phyloP scores from a whole-genome alignment of 768 basidiomycete species.

The Tricholomella constricta region DNA sequence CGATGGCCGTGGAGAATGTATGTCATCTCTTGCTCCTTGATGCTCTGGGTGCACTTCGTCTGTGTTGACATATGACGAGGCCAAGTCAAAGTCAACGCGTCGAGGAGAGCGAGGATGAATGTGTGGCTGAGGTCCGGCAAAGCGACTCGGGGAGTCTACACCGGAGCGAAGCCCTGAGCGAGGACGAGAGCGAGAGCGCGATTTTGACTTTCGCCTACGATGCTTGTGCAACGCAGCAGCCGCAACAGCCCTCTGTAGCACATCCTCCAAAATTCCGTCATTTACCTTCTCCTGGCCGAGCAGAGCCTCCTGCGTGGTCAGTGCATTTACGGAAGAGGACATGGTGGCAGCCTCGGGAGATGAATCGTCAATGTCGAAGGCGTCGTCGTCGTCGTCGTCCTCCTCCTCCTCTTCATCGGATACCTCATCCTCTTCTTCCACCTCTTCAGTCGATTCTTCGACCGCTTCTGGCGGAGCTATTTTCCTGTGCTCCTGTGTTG shows the following conservation, averaged over 20 bases:
- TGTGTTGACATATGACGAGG: slow-evolving; percentile 17
- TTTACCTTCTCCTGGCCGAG: slow-evolving; percentile 29
- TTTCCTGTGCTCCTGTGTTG: slow-evolving; percentile 14
- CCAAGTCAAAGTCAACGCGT: slow-evolving; percentile 52
- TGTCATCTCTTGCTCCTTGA: slow-evolving; percentile 35
- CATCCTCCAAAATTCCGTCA: slow-evolving; percentile 27
- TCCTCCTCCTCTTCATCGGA: slow-evolving; percentile 53
- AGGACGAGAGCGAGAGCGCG: slow-evolving; percentile 47
- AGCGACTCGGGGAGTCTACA: slow-evolving; percentile 65
- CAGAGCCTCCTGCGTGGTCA: slow-evolving; percentile 14
- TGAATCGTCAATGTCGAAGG: slow-evolving; percentile 94
- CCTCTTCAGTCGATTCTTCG: slow-evolving; percentile 18
- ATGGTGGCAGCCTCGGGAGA: slow-evolving; percentile 49
- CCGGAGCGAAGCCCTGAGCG: slow-evolving; percentile 52
- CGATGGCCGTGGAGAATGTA: slow-evolving; percentile 28
- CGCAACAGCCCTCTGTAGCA: slow-evolving; percentile 29
- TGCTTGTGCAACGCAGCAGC: slow-evolving; percentile 34
- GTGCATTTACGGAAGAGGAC: slow-evolving; percentile 7
- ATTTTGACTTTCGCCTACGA: slow-evolving; percentile 39
- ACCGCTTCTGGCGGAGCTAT: slow-evolving; percentile 15
- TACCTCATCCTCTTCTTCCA: slow-evolving; percentile 51
- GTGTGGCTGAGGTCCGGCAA: slow-evolving; percentile 51
- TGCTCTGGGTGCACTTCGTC: slow-evolving; percentile 32
- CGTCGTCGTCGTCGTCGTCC: slow-evolving; percentile 54
- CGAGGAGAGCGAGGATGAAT: slow-evolving; percentile 47